Evolutionary conservation across 257 asterid genomes (phyloP), one percentile per base, ranked within the genome.

Genomic region (Echites panduratus): DNA sequence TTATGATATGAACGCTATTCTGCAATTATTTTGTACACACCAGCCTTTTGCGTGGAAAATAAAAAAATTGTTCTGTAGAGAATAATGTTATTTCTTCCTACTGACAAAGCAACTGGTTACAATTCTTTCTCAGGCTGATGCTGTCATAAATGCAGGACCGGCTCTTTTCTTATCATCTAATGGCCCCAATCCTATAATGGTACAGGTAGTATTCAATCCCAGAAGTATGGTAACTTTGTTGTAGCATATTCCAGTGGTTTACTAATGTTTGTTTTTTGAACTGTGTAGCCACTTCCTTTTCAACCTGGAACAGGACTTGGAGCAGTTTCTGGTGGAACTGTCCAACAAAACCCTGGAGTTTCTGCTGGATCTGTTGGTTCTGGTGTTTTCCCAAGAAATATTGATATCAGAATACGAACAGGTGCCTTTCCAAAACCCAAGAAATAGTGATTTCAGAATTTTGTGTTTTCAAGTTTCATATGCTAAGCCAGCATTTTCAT

Each of bases 131-230:
- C 87, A 95, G 99, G 88, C 85, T 67, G 97, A 92, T 80, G 98
- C 98, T 41, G 76, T 95, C 72, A 96, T 95, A 69, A 95, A 89
- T 90, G 90, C 98, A 49, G 99, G 99, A 40, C 99, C 99, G 29
- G 87, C 99, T 59, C 86, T 95, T 64, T 94, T 91, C 78, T 79
- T 94, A 68, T 89, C 99, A 69, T 79, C 92, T 57, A 76, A 91
- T 10, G 97, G 97, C 66, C 97, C 97, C 66, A 91, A 90, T 77
- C 99, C 97, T 29, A 89, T 94, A 75, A 94, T 91, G 99, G 99
- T 94, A 82, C 99, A 94, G 96, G 99, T 91, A 79, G 54, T 85
- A 52, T 41, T 70, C 68, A 17, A 66, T 70, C 45, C 19, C 35
- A 41, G 32, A 73, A 59, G 38, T 66, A n/a, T 70, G 71, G 62